Percentiles rank a stretch among this genome's conserved stretches.
Conservation (phyloP, 2,329 filamentous ascomycete genomes). For the Fusarium floridanum region DNA sequence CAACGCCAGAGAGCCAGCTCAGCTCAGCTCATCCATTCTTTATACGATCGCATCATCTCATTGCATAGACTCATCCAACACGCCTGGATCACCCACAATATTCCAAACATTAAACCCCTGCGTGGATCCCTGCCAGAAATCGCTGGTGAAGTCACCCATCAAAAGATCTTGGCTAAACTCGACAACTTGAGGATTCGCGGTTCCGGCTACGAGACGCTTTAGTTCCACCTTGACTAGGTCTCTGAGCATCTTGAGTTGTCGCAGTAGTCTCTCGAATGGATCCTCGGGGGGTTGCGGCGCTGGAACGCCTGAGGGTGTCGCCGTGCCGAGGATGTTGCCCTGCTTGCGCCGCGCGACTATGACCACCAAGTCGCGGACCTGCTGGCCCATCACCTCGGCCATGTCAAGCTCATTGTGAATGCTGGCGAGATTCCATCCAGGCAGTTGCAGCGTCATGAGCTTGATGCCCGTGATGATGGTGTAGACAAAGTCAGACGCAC, state of each 20-base stretch:
- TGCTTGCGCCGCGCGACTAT: slow-evolving; percentile 49
- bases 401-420: slow-evolving; percentile 54
- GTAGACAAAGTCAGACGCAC: slow-evolving; percentile 62
- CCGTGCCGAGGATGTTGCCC: slow-evolving; percentile 37
- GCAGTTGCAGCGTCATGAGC: slow-evolving; percentile 59
- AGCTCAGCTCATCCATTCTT: not conserved
- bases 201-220: slow-evolving; percentile 41
- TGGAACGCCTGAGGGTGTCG: slow-evolving; percentile 15
- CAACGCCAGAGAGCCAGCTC: not conserved
- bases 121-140: slow-evolving; percentile 46
- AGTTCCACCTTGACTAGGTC: slow-evolving; percentile 51
- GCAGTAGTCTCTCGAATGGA: slow-evolving; percentile 50
- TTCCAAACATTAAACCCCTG: slow-evolving; percentile 44
- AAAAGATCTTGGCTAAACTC: slow-evolving; percentile 41
- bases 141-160: slow-evolving; percentile 40
- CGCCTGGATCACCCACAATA: slow-evolving; percentile 45
- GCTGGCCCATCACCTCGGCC: slow-evolving; percentile 43
- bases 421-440: slow-evolving; percentile 60
- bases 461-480: slow-evolving; percentile 61
- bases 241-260: slow-evolving; percentile 48
- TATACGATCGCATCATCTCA: not conserved
- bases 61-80: slow-evolving; percentile 37
- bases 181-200: slow-evolving; percentile 31
- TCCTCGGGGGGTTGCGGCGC: slow-evolving; percentile 43
- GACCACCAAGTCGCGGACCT: slow-evolving; percentile 48